A percentile compares a stretch with the other conserved stretches of the same genome.
Evolutionary conservation across 805 yeast species (phyloP).

Genomic region (Myxozyma nipponensis): DNA sequence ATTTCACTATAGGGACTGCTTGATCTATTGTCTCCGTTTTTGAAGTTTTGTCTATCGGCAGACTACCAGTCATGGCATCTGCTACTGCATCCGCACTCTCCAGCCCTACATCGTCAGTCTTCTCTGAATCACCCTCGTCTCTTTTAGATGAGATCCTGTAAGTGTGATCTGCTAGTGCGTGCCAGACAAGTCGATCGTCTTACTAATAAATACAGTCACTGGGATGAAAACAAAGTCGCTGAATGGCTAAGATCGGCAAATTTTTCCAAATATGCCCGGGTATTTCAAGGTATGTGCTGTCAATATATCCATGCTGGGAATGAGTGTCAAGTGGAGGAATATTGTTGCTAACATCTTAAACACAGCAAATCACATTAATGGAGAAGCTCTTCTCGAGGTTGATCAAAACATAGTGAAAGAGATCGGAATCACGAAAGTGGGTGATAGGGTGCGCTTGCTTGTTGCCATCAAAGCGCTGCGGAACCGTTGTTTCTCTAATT

Average conservation of each 20-base stretch:
- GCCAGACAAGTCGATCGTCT: not conserved
- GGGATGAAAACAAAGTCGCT: slow-evolving; percentile 33
- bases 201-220: too few relatives aligned
- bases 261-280: slow-evolving; percentile 32
- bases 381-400: slow-evolving; percentile 54
- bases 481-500: slow-evolving; percentile 32
- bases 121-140: slow-evolving; percentile 7
- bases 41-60: slow-evolving; percentile 1
- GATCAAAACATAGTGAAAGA: slow-evolving; percentile 65
- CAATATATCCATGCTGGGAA: not conserved
- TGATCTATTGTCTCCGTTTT: too few relatives aligned
- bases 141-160: slow-evolving; percentile 16
- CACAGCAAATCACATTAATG: slow-evolving; percentile 50
- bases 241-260: slow-evolving; percentile 37
- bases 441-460: slow-evolving; percentile 73
- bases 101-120: slow-evolving; percentile 14
- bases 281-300: slow-evolving; percentile 18
- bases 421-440: slow-evolving; percentile 70
- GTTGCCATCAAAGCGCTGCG: slow-evolving; percentile 51
- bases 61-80: slow-evolving; percentile 4
- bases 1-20: too few relatives aligned
- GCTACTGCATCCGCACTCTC: slow-evolving; percentile 10
- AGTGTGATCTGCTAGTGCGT: not conserved
- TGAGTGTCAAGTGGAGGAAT: not conserved
- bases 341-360: not conserved